These are phyloP conservation scores for Cyanodermella asteris DNA, from an alignment of 2,329 filamentous ascomycete genomes.

Conservation along the genomic window DNA sequence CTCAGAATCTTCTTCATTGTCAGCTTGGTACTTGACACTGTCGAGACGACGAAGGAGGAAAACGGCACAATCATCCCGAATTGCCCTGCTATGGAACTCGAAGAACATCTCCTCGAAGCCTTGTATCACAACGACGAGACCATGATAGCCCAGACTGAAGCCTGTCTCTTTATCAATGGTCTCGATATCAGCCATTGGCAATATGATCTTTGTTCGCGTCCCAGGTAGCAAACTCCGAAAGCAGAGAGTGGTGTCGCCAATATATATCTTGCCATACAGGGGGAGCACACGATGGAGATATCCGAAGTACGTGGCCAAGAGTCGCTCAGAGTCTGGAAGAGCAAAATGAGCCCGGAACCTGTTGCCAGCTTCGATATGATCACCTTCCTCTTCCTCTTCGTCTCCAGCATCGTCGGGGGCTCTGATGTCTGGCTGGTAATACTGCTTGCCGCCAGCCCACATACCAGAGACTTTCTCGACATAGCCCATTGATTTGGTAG, in stretches of 20 bases:
- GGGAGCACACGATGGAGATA: slow-evolving; percentile 76
- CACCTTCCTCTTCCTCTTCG: slow-evolving; percentile 32
- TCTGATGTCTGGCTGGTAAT: slow-evolving; percentile 55
- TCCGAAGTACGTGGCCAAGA: slow-evolving; percentile 82
- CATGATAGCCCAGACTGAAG: slow-evolving; percentile 77
- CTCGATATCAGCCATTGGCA: slow-evolving; percentile 77
- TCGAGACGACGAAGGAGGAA: slow-evolving; percentile 61
- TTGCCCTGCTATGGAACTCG: slow-evolving; percentile 58
- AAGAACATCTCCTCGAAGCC: slow-evolving; percentile 95
- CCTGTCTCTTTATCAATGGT: slow-evolving; percentile 90
- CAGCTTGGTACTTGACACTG: slow-evolving; percentile 44
- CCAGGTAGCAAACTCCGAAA: slow-evolving; percentile 80
- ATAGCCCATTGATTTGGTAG: slow-evolving; percentile 86
- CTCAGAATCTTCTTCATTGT: no score
- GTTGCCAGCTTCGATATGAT: slow-evolving; percentile 30
- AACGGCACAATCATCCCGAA: slow-evolving; percentile 72
- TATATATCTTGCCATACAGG: slow-evolving; percentile 89
- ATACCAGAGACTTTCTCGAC: slow-evolving; percentile 93
- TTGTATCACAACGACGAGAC: slow-evolving; percentile 75
- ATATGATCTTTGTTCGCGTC: slow-evolving; percentile 75
- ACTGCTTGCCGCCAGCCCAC: slow-evolving; percentile 77
- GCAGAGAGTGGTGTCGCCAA: slow-evolving; percentile 71
- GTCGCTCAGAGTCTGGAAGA: slow-evolving; percentile 58
- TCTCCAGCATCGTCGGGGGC: slow-evolving; percentile 41
- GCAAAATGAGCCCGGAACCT: slow-evolving; percentile 82